phyloP scores from a whole-genome alignment of 306 rosid genomes.

The Styphnolobium japonicum region DNA sequence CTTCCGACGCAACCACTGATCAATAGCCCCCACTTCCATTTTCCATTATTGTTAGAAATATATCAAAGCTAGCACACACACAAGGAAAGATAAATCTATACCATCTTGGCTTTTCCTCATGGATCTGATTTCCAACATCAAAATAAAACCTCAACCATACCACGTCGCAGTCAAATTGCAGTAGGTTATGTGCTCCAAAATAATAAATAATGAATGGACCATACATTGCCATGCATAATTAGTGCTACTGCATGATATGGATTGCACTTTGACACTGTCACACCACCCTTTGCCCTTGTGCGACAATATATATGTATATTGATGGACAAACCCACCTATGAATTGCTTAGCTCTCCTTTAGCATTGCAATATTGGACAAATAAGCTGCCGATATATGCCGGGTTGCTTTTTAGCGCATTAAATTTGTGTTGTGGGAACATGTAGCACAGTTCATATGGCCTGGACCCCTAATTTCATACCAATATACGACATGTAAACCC shows the following conservation, averaged over 20 bases:
- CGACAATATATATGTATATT: background rate
- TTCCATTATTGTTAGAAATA: conserved; percentile 5
- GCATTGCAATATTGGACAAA: background rate
- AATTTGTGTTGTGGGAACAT: conserved; percentile 15
- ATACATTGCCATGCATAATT: conserved; percentile 36
- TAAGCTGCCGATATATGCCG: background rate
- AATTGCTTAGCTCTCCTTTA: conserved; percentile 18
- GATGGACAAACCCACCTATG: conserved; percentile 30
- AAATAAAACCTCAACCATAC: background rate
- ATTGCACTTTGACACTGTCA: conserved; percentile 18
- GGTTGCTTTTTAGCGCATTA: background rate
- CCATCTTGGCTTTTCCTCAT: conserved; percentile 24
- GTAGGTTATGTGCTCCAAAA: background rate
- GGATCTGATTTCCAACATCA: conserved; percentile 1
- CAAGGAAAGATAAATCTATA: background rate
- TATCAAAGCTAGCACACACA: background rate
- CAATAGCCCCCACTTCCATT: conserved; percentile 28
- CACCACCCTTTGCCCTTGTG: background rate
- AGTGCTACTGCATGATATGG: conserved; percentile 39
- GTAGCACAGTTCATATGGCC: conserved; percentile 26
- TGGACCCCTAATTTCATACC: background rate
- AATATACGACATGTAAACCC: conserved; percentile 11
- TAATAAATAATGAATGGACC: conserved; percentile 38
- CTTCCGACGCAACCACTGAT: conserved; percentile 41
- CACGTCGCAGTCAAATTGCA: conserved; percentile 30